phyloP scores from a whole-genome alignment of 257 asterid genomes.

The Solanum gandarillasii region DNA sequence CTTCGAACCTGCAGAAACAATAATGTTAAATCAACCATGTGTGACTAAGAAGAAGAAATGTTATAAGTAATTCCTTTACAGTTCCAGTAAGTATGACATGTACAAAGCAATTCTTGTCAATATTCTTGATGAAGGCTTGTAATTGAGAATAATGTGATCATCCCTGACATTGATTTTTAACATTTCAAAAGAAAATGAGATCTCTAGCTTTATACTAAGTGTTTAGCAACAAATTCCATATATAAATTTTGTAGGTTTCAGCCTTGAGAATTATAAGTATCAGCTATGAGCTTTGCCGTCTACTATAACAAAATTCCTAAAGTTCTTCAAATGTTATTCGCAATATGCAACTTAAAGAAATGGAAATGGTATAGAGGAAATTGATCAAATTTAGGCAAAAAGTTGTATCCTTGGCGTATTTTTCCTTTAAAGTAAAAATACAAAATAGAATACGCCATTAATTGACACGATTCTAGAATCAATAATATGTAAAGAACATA shows the following conservation, averaged over 20 bases:
- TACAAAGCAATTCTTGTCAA: background rate
- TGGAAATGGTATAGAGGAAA: background rate
- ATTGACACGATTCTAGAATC: background rate
- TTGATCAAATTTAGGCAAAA: background rate
- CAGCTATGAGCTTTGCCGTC: background rate
- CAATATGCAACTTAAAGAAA: background rate
- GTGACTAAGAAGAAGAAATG: background rate
- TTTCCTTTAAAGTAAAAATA: background rate
- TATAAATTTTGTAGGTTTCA: background rate
- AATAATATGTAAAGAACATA: background rate
- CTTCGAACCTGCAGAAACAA: slow-evolving; percentile 43
- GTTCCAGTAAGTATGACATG: background rate
- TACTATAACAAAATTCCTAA: background rate
- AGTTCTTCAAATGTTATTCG: background rate
- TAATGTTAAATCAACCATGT: background rate
- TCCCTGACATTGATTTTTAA: background rate
- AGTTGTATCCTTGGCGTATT: background rate
- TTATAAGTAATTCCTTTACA: background rate
- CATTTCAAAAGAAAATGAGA: background rate
- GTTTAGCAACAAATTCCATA: background rate
- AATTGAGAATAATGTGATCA: background rate
- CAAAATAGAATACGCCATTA: background rate
- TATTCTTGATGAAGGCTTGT: background rate
- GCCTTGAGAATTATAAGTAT: background rate
- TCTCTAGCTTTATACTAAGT: background rate